phyloP scores from a whole-genome alignment of 163 green algal species.

The Scenedesmus sp. region DNA sequence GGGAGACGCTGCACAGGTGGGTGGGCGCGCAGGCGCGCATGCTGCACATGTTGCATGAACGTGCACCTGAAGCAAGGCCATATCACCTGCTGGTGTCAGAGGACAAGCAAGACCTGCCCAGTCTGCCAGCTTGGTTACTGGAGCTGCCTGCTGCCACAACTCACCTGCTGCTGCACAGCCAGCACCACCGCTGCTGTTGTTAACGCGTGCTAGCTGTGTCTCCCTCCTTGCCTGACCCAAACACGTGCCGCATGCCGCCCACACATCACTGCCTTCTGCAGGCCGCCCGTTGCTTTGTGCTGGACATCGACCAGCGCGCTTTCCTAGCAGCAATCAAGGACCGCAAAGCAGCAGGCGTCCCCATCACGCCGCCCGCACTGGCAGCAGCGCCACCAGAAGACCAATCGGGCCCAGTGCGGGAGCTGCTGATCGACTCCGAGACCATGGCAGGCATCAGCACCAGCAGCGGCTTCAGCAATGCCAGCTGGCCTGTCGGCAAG shows the following conservation, averaged over 20 bases:
- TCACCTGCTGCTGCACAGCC: background rate
- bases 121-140: background rate
- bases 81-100: background rate
- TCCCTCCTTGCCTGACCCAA: background rate
- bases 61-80: background rate
- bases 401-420: background rate
- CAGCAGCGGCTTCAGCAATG: constrained; percentile 49
- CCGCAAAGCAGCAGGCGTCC: background rate
- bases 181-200: background rate
- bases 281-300: constrained; percentile 38
- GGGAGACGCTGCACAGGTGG: constrained; percentile 7
- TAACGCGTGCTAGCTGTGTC: background rate
- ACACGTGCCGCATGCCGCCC: background rate
- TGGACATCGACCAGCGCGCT: constrained; percentile 53
- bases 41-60: background rate
- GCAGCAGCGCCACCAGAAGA: background rate
- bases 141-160: background rate
- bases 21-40: background rate
- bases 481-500: constrained; percentile 32
- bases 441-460: background rate
- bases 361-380: background rate
- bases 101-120: background rate
- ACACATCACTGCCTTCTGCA: background rate
- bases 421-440: constrained; percentile 26
- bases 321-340: constrained; percentile 50